Percentiles rank a stretch among this genome's conserved stretches.
Conservation (phyloP, 2,329 filamentous ascomycete genomes). For the Rutstroemia sp. region DNA sequence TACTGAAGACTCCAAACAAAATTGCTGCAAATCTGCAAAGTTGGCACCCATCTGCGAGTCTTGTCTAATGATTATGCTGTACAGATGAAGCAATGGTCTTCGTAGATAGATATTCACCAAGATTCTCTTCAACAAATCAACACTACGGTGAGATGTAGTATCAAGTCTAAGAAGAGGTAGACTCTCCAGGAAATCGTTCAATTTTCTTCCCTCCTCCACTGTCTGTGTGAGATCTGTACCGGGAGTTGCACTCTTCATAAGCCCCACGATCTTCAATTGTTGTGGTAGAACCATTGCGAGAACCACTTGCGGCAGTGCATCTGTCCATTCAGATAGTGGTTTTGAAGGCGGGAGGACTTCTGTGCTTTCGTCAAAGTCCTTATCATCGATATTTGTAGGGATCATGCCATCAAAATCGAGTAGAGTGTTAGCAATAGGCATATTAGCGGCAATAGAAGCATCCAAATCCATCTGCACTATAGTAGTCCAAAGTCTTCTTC, state of each 20-base stretch:
- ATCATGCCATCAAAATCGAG: slow-evolving; percentile 43
- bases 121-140: slow-evolving; percentile 8
- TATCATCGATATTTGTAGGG: slow-evolving; percentile 35
- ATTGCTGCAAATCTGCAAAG: slow-evolving; percentile 1
- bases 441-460: slow-evolving; percentile 42
- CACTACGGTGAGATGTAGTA: not conserved
- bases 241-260: slow-evolving; percentile 2
- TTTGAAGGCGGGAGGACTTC: slow-evolving; percentile 9
- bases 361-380: slow-evolving; percentile 12
- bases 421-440: slow-evolving; percentile 39
- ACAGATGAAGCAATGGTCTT: slow-evolving; percentile 11
- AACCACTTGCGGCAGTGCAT: slow-evolving; percentile 10
- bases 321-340: slow-evolving; percentile 10
- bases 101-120: slow-evolving; percentile 10
- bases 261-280: slow-evolving; percentile 8
- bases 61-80: slow-evolving; percentile 4
- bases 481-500: slow-evolving; percentile 47
- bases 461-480: slow-evolving; percentile 46
- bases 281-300: slow-evolving; percentile 5
- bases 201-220: slow-evolving; percentile 4
- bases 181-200: not conserved
- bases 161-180: slow-evolving; percentile 1
- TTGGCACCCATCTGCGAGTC: slow-evolving; percentile 3
- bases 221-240: not conserved
- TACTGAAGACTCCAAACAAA: slow-evolving; percentile 11